These are phyloP conservation scores for Pestalotiopsis sp. DNA, from an alignment of 2,329 filamentous ascomycete genomes.

Conservation along the genomic window DNA sequence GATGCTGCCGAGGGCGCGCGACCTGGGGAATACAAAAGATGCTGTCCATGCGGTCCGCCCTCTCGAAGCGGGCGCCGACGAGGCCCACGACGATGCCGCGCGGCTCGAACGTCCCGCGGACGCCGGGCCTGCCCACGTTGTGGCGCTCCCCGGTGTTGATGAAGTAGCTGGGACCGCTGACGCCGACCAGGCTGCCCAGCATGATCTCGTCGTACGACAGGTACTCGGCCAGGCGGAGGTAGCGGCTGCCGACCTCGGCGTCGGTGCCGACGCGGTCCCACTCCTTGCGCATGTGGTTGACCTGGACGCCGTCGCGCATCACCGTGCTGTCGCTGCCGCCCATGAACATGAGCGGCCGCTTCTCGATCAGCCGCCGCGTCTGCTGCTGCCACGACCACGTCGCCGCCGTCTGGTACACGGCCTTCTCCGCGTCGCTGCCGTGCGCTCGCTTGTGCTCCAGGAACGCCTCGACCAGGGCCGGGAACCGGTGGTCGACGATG, in stretches of 20 bases:
- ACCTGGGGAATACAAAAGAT: constrained; percentile 16
- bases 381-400: constrained; percentile 27
- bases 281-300: constrained; percentile 14
- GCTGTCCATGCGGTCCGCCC: constrained; percentile 30
- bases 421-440: constrained; percentile 24
- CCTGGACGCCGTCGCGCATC: constrained; percentile 18
- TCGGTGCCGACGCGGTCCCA: constrained; percentile 32
- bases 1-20: constrained; percentile 18
- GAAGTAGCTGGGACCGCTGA: constrained; percentile 33
- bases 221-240: constrained; percentile 26
- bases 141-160: constrained; percentile 30
- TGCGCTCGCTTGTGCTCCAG: constrained; percentile 28
- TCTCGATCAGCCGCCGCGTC: constrained; percentile 26
- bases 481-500: constrained; percentile 27
- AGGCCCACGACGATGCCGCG: constrained; percentile 34
- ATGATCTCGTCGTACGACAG: constrained; percentile 39
- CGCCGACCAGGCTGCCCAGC: constrained; percentile 32
- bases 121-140: constrained; percentile 19
- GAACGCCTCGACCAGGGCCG: constrained; percentile 27
- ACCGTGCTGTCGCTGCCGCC: constrained; percentile 23
- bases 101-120: background rate
- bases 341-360: constrained; percentile 28
- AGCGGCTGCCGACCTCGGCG: constrained; percentile 17
- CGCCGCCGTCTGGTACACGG: constrained; percentile 18
- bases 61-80: constrained; percentile 35